Base-by-base conservation (phyloP, 1,284 basidiomycete genomes). In the Puccinia sorghi region DNA sequence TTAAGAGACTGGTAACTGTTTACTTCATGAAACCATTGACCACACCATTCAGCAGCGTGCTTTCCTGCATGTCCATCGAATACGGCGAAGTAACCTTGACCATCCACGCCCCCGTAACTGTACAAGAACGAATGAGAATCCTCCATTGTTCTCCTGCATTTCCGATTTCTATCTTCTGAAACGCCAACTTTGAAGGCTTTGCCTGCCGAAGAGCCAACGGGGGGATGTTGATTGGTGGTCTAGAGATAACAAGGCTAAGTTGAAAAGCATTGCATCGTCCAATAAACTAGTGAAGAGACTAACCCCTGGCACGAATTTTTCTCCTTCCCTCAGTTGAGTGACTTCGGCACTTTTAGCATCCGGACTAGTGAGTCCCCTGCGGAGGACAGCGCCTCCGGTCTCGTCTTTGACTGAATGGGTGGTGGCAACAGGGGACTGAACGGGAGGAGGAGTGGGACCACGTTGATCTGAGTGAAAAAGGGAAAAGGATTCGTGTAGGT, bases 1-100 rank as follows among this genome's bases (percentile, higher is more conserved):
- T 25, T 20, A 74, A 41, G 25, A 52, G 13, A 66, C 52, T 66
- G 32, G 43, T 39, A 37, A 17, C 15, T 22, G 80, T 88, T 82
- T 83, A 93, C 93, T 86, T 94, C 89, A 84, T 98, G 94, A 86
- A 99, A 98, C 85, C 99, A 91, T 82, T 90, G 88, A 32, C 96
- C 95, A 85, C 97, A 99, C 95, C 95, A 99, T 84, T 99, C 97
- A 25, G 97, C 97, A 25, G 96, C 94, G 83, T 97, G 93, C 84
- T 97, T 98, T 25, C 97, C 97, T 0, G 97, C 97, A 84, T 99
- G 97, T 3, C 97, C 97, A 83, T 99, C 97, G 83, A 99, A 99
- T 61, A 99, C 90, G 13, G 94, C 94, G 84, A 97, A 98, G 87
- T 97, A 98, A 9, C 94, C 95, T 85, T 99, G 97, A 0, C 96